Evolutionary conservation across 257 asterid genomes (phyloP).

Genomic region (Solanum etuberosum): DNA sequence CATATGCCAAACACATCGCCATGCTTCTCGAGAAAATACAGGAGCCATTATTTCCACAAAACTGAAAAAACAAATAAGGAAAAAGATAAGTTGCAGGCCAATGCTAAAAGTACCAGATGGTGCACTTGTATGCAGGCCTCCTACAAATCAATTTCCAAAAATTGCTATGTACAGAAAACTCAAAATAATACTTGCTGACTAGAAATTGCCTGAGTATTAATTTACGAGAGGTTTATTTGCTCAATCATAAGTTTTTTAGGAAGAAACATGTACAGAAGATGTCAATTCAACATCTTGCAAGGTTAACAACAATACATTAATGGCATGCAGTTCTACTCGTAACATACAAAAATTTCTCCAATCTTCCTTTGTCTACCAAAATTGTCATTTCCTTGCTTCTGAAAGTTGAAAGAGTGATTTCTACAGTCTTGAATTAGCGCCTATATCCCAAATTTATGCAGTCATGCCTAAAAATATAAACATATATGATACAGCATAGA

Average conservation of each 20-base stretch:
- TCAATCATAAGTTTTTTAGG: background rate
- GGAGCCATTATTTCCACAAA: slow-evolving; percentile 99
- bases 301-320: background rate
- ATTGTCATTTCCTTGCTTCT: background rate
- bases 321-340: background rate
- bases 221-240: background rate
- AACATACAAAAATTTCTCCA: background rate
- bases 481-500: background rate
- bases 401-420: background rate
- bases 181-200: background rate
- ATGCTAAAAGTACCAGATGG: background rate
- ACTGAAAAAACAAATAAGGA: slow-evolving; percentile 29
- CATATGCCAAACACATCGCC: slow-evolving; percentile 99
- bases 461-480: background rate
- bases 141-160: background rate
- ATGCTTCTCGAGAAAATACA: slow-evolving; percentile 92
- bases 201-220: background rate
- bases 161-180: background rate
- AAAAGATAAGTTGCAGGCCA: background rate
- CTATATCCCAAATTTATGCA: background rate
- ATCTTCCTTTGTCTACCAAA: background rate
- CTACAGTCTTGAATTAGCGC: background rate
- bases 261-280: background rate
- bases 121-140: background rate
- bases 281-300: background rate